Conservation (phyloP, 495 filamentous ascomycete genomes). For the Rhizodiscina lignyota region DNA sequence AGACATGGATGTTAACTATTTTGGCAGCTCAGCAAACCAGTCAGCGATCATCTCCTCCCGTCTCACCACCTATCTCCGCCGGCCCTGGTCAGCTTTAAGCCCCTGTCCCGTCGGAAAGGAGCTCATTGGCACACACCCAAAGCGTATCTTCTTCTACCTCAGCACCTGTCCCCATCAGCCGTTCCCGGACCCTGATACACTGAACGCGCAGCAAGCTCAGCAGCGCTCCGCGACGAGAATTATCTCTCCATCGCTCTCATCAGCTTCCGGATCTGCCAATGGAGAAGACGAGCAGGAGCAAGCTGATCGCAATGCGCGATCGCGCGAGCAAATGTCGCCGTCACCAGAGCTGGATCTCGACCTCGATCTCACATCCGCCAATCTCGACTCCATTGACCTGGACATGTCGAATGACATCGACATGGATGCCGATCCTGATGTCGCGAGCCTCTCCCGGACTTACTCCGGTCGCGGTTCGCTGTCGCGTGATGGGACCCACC, state of each 20-base stretch:
- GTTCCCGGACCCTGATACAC: constrained; percentile 47
- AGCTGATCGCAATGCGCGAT: constrained; percentile 32
- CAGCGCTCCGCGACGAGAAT: constrained; percentile 35
- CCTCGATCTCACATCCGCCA: constrained; percentile 79
- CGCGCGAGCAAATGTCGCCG: constrained; percentile 61
- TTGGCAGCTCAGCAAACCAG: constrained; percentile 76
- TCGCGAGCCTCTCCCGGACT: constrained; percentile 29
- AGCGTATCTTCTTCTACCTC: constrained; percentile 90
- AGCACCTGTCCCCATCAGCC: constrained; percentile 70
- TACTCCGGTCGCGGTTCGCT: constrained; percentile 32
- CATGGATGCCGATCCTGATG: background rate
- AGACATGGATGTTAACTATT: constrained; percentile 14
- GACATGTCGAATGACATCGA: constrained; percentile 24
- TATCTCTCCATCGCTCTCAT: constrained; percentile 76
- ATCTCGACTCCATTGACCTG: constrained; percentile 60
- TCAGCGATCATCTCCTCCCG: constrained; percentile 89
- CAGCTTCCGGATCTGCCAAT: constrained; percentile 37
- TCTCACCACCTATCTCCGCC: constrained; percentile 74
- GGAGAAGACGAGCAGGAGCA: constrained; percentile 47
- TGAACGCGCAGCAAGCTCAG: constrained; percentile 7
- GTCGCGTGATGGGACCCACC: constrained; percentile 16
- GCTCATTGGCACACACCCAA: constrained; percentile 78
- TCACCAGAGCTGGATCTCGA: constrained; percentile 90
- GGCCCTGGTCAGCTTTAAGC: constrained; percentile 62
- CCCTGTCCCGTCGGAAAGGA: constrained; percentile 87